Base-by-base conservation (phyloP, 2,329 filamentous ascomycete species). In the Fusarium keratoplasticum region DNA sequence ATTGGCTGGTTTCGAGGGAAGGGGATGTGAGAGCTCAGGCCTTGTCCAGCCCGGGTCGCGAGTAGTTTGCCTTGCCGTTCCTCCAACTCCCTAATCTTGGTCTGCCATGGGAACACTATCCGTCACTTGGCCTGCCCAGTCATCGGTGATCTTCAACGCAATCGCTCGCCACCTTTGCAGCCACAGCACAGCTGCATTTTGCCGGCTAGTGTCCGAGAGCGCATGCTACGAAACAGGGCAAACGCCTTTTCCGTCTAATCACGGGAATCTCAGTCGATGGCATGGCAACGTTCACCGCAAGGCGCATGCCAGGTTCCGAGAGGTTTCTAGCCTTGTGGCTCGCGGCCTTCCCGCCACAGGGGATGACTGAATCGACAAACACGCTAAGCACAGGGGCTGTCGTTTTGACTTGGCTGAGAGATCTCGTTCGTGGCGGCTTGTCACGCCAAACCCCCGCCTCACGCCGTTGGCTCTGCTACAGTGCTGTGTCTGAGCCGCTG, bases 91-190 rank as follows among this genome's bases (percentile, higher is more conserved):
- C 25, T 11, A 33, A 25, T 52, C 63, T 64, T 52, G 52, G 66
- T 64, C 64, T 71, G 72, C 72, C 76, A 77, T 72, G 76, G 74
- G 76, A 69, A 61, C 76, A 74, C 57, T 61, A 57, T 68, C 65
- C 50, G 66, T 50, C 65, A 52, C 66, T 47, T 35, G 47, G 58
- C 31, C 62, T 54, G 42, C 66, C 47, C 61, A 61, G 70, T 27
- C 64, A 65, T 72, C 58, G 68, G 42, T 35, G 64, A 66, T 72
- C 69, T 64, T 60, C 35, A 61, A 60, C 61, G 58, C 61, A 67
- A 69, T 66, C 50, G 44, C 69, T 77, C 57, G 76, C 76, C 76
- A 77, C 76, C 52, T 58, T 75, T 54, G 67, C 66, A 76, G 76
- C 76, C 76, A 77, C 76, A 75, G 42, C 40, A 13, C 55, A 36